Evolutionary conservation across 1,284 basidiomycete genomes (phyloP), one percentile per base, ranked within the genome.

Genomic region (Microbotryum saponariae): DNA sequence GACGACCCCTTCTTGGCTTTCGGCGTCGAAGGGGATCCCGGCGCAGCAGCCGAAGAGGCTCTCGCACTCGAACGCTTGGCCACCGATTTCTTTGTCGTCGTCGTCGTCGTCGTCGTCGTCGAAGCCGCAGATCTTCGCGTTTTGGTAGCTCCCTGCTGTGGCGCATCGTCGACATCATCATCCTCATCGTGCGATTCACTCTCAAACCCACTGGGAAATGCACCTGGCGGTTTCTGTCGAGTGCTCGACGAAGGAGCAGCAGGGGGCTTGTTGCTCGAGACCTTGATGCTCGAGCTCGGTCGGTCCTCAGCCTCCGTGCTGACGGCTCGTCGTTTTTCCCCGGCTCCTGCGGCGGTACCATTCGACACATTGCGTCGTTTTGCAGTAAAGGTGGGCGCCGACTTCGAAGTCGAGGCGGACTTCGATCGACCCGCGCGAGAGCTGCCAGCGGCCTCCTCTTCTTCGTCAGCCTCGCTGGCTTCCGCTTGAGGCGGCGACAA

Each of bases 241-340:
- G 37, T 18, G 37, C 37, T 42, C 37, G 37, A 42, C 12, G 37
- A 42, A 42, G 37, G 37, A 42, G 37, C 37, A 18, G 37, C 37
- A 6, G 37, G 4, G 14, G 37, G 37, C 12, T 42, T 42, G 37
- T 18, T 25, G 33, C 27, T 33, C 23, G 51, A 53, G n/a, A 53
- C 51, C 16, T 31, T 23, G n/a, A 53, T 20, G 51, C 51, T 33
- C 12, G 51, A 33, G n/a, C 20, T 21, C 2, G 51, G 49, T 4
- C 54, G 42, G 2, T 59, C 59, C 16, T 51, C 56, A 33, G 61
- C 56, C 29, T 60, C 59, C 18, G 25, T 54, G 16, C 47, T 51
- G 6, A 68, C 65, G 20, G 67, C 67, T 2, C 67, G 53, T 18
- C 67, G 60, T 52, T 68, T 68, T 51, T 65, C 66, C 4, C 25